phyloP scores from a whole-genome alignment of 1,284 basidiomycete genomes.

The Rhizoctonia solani region DNA sequence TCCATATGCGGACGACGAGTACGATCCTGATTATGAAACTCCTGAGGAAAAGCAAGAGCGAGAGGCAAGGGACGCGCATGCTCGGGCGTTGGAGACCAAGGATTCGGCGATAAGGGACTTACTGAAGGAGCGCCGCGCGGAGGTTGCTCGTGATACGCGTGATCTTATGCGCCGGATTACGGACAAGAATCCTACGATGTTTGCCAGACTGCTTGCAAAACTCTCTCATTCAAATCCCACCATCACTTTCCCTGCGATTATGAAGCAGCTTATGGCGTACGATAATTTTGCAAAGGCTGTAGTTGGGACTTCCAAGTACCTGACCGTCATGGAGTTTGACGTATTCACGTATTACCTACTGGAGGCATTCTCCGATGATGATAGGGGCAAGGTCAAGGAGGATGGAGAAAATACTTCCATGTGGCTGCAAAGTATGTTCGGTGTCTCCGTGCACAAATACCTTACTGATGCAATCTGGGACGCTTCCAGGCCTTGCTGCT shows the following conservation, averaged over 20 bases:
- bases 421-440: conserved; percentile 89
- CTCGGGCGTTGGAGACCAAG: conserved; percentile 41
- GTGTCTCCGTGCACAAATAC: conserved; percentile 1
- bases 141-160: conserved; percentile 78
- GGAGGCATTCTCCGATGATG: conserved; percentile 85
- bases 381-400: conserved; percentile 84
- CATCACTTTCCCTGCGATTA: conserved; percentile 86
- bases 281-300: conserved; percentile 92
- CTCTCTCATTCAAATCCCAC: conserved; percentile 92
- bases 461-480: conserved; percentile 33
- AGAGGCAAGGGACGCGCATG: conserved; percentile 51
- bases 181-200: conserved; percentile 65
- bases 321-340: conserved; percentile 92
- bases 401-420: conserved; percentile 91
- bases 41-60: conserved; percentile 43
- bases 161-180: conserved; percentile 79
- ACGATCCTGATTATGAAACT: conserved; percentile 28
- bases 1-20: conserved; percentile 30
- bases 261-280: conserved; percentile 96
- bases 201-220: conserved; percentile 91
- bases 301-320: conserved; percentile 87
- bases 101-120: conserved; percentile 12
- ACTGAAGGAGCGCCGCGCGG: conserved; percentile 68
- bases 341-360: conserved; percentile 88
- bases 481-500: conserved; percentile 76